Percentiles rank a stretch among this genome's conserved stretches.
Conservation (phyloP, 2,329 filamentous ascomycete genomes). For the Arachnopeziza araneosa region DNA sequence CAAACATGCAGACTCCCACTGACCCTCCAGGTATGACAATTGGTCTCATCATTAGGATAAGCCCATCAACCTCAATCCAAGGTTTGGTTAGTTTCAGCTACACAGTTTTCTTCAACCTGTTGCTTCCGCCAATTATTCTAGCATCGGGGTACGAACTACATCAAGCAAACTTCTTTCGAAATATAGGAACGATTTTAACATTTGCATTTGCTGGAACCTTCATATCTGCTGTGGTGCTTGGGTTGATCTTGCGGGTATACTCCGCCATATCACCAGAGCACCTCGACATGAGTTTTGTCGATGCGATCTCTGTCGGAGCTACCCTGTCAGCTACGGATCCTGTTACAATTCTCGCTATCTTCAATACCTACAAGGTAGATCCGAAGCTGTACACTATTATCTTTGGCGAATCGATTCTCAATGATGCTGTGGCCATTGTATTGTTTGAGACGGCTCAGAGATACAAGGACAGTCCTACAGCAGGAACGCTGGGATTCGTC, state of each 20-base stretch:
- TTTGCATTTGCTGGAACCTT: conserved; percentile 98
- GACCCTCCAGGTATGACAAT: conserved; percentile 76
- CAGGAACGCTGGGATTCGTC: conserved; percentile 65
- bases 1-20: not conserved
- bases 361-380: conserved; percentile 99
- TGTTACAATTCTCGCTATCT: conserved; percentile 95
- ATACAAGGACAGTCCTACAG: conserved; percentile 72
- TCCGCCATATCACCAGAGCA: conserved; percentile 81
- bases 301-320: conserved; percentile 93
- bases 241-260: conserved; percentile 82
- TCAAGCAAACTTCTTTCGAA: conserved; percentile 98
- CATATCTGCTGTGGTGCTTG: conserved; percentile 92
- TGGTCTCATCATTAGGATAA: conserved; percentile 79
- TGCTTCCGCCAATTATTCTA: conserved; percentile 96
- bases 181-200: conserved; percentile 93
- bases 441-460: conserved; percentile 96
- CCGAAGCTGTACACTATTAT: conserved; percentile 98
- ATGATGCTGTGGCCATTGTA: conserved; percentile 97
- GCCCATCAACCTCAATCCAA: conserved; percentile 75
- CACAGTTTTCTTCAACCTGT: conserved; percentile 98
- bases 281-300: conserved; percentile 82
- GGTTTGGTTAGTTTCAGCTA: conserved; percentile 95
- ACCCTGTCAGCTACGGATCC: conserved; percentile 96
- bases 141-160: conserved; percentile 96
- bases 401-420: conserved; percentile 96